Base-by-base conservation (phyloP, 1,284 basidiomycete genomes). In the Earliella scabrosa region DNA sequence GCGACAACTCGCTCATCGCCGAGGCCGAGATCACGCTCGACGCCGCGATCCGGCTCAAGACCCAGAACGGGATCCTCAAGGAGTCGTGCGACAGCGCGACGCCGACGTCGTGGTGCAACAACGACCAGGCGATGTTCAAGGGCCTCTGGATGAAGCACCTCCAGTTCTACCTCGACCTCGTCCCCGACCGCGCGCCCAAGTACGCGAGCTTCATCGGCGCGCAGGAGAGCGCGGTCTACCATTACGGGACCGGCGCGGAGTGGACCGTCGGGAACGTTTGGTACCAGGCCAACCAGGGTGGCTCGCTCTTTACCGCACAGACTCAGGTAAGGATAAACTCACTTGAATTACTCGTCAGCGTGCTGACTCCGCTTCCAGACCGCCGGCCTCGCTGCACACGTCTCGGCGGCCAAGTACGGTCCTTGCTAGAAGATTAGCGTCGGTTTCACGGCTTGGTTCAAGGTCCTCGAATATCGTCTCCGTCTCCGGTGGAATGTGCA, bases 21-120 rank as follows among this genome's bases (percentile, higher is more conserved):
- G 71, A 80, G 65, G 82, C 81, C 6, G 79, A 84, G 63, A 75
- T 78, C 45, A 82, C 80, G 16, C 67, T 84, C 44, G 77, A 82
- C 61, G 81, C 81, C 0, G 79, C 79, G n/a, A 78, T 82, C 16
- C 47, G 59, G 11, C 69, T 64, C 24, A 66, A 80, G 43, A 76
- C 78, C 2, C 60, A 56, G 8, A 72, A 77, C 60, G 66, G 68
- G 51, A 75, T 80, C 54, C 71, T 84, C 39, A 78, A 72, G 61
- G 82, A 84, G 66, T 76, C 79, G 2, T 84, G 82, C 57, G 82
- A 84, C 60, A 66, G 78, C 52, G 74, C 75, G n/a, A 63, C 66
- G 21, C 55, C 71, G 21, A 45, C 74, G 1, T 57, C 56, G 46
- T 66, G 71, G 24, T 84, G 82, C 64, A 67, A 83, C 63, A 63